Base-by-base conservation (phyloP, 306 rosid genomes). In the Mucuna pruriens region DNA sequence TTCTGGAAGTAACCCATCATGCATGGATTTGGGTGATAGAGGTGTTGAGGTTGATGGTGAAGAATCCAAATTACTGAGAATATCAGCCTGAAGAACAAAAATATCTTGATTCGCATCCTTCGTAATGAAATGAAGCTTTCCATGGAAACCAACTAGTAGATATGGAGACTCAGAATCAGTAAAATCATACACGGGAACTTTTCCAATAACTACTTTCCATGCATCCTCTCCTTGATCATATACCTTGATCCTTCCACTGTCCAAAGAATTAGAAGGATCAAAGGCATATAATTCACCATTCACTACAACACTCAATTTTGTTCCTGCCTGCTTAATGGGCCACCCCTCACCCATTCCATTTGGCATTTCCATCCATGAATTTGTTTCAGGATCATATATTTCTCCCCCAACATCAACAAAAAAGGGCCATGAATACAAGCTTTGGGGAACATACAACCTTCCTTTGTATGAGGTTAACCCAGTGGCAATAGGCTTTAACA, bases 391-490 rank as follows among this genome's bases (percentile, higher is more conserved):
- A 72, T 93, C 94, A 85, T 89, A 93, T 51, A 88, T 87, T 84
- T 93, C 97, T 75, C 97, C 97, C 8, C 97, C 97, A 19, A 93
- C 92, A 74, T 93, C 97, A 58, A 93, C 94, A 67, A 88, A 91
- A 84, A 90, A 93, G 17, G 97, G 97, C 97, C 97, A 91, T 22
- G 94, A 89, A 46, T 91, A 90, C 42, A 91, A 77, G 74, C 97
- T 93, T 72, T 93, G 97, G n/a, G 97, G 94, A 67, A 91, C 97
- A 51, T 86, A 91, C 51, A 93, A 74, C 82, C 84, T 91, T 69
- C 97, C 97, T 86, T 77, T 88, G 84, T 89, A 91, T 19, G 97
- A 85, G 79, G 94, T 88, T 87, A 91, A 69, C 60, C 97, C 97
- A 0, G 97, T 93, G 36, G 97, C 97, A 46, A 91, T 88, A 13